Base-by-base conservation (phyloP, 805 yeast species). In the Ogataea chonburiensis region DNA sequence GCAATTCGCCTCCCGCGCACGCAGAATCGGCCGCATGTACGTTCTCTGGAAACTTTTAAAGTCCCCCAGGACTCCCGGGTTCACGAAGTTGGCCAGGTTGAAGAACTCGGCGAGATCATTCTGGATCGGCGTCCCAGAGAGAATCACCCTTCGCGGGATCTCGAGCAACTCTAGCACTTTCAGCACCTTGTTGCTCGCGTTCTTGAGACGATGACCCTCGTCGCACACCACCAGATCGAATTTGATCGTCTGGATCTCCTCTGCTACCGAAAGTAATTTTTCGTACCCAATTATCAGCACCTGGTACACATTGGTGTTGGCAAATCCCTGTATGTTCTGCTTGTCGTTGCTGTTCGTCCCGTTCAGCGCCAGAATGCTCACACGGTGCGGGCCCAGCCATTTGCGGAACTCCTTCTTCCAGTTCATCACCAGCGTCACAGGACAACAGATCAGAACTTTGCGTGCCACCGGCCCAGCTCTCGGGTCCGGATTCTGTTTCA, bases 191-290 rank as follows among this genome's bases (percentile, higher is more conserved):
- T 85, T 86, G 7, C 78, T 65, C 5, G 77, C 68, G 48, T 77
- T 85, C 50, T 91, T 93, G 47, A 93, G 68, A 31, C 96, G 68
- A 58, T 93, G 98, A 3, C 98, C 98, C 55, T 93, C 98, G 59
- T 93, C 98, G 58, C 96, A 93, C 1, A 93, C 75, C 13, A 93
- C 63, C 12, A 93, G 47, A 55, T 88, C 98, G 43, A 77, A 64
- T 3, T 55, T 40, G 3, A 68, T 68, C 3, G 64, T 56, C 1
- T 65, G 49, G 6, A 84, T 52, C 40, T 82, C 81, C 5, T 67
- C 64, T 15, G 70, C 60, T 50, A 79, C 67, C 11, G 71, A 69
- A 11, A 77, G 58, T 23, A 89, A 66, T 52, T 85, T 85, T 54
- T 93, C 98, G 57, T 93, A 93, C 3, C 96, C 95, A 46, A 88